phyloP scores from a whole-genome alignment of 1,139 yeast genomes.

The Zhuliangozyma parablackwelliae region DNA sequence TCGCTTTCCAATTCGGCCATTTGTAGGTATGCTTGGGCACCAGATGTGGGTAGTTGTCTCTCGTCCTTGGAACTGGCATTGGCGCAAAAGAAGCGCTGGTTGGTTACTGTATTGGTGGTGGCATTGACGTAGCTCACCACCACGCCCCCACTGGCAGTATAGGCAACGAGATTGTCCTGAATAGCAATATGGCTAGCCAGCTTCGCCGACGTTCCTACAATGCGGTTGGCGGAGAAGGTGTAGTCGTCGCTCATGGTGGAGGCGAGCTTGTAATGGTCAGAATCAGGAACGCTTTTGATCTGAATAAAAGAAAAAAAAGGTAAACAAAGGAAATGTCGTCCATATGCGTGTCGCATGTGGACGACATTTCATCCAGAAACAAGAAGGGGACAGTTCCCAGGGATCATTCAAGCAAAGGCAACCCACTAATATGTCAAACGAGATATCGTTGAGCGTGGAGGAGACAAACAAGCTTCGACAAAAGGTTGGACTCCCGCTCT shows the following conservation, averaged over 20 bases:
- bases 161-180: constrained; percentile 44
- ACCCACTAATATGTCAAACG: constrained; percentile 15
- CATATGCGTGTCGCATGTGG: too few relatives aligned
- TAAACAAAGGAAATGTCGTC: not conserved
- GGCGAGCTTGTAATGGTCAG: not conserved
- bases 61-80: constrained; percentile 16
- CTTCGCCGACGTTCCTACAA: constrained; percentile 31
- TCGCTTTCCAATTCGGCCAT: constrained; percentile 15
- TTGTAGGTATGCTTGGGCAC: constrained; percentile 31
- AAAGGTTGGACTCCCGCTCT: constrained; percentile 27
- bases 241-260: too few relatives aligned
- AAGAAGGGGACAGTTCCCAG: too few relatives aligned
- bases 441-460: constrained; percentile 29
- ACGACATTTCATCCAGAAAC: too few relatives aligned
- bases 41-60: constrained; percentile 4
- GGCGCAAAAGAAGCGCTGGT: constrained; percentile 52
- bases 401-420: too few relatives aligned
- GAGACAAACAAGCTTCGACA: constrained; percentile 37
- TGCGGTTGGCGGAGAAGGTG: constrained; percentile 2
- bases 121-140: constrained; percentile 39
- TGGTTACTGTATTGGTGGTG: constrained; percentile 11
- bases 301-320: not conserved
- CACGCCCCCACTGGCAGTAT: constrained; percentile 67
- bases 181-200: constrained; percentile 31
- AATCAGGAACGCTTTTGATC: not conserved